A percentile compares a stretch with the other conserved stretches of the same genome.
phyloP scores from a whole-genome alignment of 805 yeast genomes.

The Saturnispora bothae region DNA sequence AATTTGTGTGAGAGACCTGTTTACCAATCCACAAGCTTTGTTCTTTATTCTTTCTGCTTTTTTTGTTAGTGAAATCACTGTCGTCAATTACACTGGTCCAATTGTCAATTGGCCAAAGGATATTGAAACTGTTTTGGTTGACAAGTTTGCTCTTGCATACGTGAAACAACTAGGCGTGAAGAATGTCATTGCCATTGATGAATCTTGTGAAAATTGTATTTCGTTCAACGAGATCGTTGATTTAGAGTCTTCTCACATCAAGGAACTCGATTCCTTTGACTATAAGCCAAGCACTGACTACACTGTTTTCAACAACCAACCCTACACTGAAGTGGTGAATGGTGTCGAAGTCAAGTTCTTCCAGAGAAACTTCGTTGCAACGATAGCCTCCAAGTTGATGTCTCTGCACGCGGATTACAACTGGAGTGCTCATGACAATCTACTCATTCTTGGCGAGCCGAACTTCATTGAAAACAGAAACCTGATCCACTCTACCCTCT shows the following conservation, averaged over 20 bases:
- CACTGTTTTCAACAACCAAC: constrained; percentile 19
- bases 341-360: constrained; percentile 20
- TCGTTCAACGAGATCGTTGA: constrained; percentile 5
- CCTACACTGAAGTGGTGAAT: constrained; percentile 18
- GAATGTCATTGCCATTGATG: constrained; percentile 25
- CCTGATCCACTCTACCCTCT: constrained; percentile 29
- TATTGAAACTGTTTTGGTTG: constrained; percentile 27
- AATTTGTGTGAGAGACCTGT: constrained; percentile 12
- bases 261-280: constrained; percentile 1
- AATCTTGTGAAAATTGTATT: constrained; percentile 4
- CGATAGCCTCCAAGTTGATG: constrained; percentile 26
- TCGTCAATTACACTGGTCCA: constrained; percentile 36
- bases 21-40: constrained; percentile 14
- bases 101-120: constrained; percentile 28
- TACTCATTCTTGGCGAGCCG: constrained; percentile 16
- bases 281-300: constrained; percentile 19
- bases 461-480: constrained; percentile 12
- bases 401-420: constrained; percentile 21
- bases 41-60: constrained; percentile 21
- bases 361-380: constrained; percentile 28
- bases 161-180: constrained; percentile 9
- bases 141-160: constrained; percentile 7
- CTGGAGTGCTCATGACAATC: constrained; percentile 21
- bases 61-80: constrained; percentile 29
- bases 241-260: neutral